Evolutionary conservation across 1,139 yeast species (phyloP).

Genomic region (Geotrichum phurueaensis): DNA sequence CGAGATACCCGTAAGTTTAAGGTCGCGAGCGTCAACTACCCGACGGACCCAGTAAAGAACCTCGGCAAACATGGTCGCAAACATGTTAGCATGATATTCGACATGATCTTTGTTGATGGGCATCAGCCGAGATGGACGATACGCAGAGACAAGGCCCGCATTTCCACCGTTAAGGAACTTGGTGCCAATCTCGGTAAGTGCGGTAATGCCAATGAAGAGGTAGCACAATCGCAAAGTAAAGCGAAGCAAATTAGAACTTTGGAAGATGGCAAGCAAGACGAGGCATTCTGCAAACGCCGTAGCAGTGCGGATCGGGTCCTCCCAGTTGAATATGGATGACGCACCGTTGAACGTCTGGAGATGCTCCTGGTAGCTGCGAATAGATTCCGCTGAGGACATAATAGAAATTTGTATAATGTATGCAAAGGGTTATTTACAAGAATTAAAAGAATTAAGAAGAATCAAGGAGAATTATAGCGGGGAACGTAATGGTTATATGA

Average conservation of each 20-base stretch:
- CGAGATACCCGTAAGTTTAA: conserved; percentile 65
- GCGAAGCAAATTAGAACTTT: conserved; percentile 65
- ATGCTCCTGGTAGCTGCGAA: conserved; percentile 17
- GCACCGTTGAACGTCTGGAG: conserved; percentile 7
- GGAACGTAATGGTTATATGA: too few relatives aligned
- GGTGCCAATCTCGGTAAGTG: conserved; percentile 33
- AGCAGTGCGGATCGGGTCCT: conserved; percentile 72
- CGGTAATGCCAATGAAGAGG: conserved; percentile 34
- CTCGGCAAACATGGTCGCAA: conserved; percentile 31
- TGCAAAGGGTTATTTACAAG: background rate
- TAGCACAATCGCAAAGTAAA: conserved; percentile 50
- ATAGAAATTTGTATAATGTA: background rate
- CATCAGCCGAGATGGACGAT: conserved; percentile 35
- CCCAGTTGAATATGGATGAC: conserved; percentile 61
- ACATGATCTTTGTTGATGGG: conserved; percentile 31
- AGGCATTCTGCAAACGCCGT: conserved; percentile 65
- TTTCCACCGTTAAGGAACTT: conserved; percentile 32
- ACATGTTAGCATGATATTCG: conserved; percentile 30
- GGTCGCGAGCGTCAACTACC: conserved; percentile 58
- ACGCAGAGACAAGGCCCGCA: conserved; percentile 32
- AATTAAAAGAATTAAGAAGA: background rate
- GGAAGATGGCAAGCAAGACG: conserved; percentile 53
- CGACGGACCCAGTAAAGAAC: conserved; percentile 44
- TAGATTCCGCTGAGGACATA: conserved; percentile 15
- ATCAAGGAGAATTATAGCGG: too few relatives aligned